Conservation (phyloP, 1,139 yeast species). For the Saccharomycopsis crataegensis region DNA sequence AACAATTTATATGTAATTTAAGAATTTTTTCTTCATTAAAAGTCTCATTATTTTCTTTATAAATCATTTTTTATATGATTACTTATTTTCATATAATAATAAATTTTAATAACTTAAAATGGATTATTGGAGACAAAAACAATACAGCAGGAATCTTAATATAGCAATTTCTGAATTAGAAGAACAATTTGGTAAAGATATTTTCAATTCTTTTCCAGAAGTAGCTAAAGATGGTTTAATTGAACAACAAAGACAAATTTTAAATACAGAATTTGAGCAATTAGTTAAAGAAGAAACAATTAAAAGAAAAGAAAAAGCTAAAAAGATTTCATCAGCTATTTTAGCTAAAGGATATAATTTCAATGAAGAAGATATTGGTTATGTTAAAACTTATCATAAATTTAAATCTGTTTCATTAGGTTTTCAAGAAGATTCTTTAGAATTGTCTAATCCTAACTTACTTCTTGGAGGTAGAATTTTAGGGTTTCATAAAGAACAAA, state of each 20-base stretch:
- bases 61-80: too few species aligned
- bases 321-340: background rate
- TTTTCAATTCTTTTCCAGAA: background rate
- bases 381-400: background rate
- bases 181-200: conserved; percentile 1
- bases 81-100: background rate
- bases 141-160: background rate
- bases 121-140: background rate
- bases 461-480: conserved; percentile 1
- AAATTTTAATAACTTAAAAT: background rate
- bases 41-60: too few species aligned
- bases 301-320: background rate
- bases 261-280: background rate
- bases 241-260: conserved; percentile 1
- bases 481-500: background rate
- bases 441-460: conserved; percentile 1
- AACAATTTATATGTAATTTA: too few species aligned
- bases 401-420: conserved; percentile 1
- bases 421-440: conserved; percentile 7
- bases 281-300: background rate
- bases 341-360: background rate
- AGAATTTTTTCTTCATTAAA: too few species aligned
- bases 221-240: conserved; percentile 1
- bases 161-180: background rate
- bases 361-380: conserved; percentile 1